Evolutionary conservation across 495 filamentous ascomycete genomes (phyloP).

Genomic region (Lepraria neglecta): DNA sequence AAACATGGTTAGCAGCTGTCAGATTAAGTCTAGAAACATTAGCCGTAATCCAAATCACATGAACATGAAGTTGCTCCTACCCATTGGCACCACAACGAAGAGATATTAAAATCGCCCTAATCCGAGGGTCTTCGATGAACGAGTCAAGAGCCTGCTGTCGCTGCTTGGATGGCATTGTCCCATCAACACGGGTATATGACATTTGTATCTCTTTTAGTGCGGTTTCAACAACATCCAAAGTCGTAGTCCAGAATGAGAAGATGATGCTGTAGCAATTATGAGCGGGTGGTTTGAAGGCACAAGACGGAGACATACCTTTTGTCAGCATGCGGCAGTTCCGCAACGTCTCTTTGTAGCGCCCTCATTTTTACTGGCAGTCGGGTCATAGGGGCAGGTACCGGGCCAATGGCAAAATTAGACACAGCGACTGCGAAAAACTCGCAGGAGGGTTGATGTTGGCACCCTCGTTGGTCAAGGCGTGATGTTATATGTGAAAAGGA

Average conservation of each 20-base stretch:
- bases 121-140: conserved; percentile 31
- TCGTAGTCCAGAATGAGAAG: conserved; percentile 43
- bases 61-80: background rate
- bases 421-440: conserved; percentile 50
- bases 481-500: background rate
- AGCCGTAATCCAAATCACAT: background rate
- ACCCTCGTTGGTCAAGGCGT: background rate
- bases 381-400: conserved; percentile 31
- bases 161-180: conserved; percentile 35
- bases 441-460: conserved; percentile 16
- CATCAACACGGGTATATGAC: conserved; percentile 37
- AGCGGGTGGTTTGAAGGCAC: conserved; percentile 25
- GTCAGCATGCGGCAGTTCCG: conserved; percentile 57
- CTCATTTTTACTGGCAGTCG: conserved; percentile 60
- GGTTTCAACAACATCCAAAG: conserved; percentile 37
- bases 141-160: conserved; percentile 32
- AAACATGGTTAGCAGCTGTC: conserved; percentile 32
- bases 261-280: conserved; percentile 33
- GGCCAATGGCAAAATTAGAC: conserved; percentile 41
- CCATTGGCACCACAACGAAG: conserved; percentile 35
- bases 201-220: conserved; percentile 34
- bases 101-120: conserved; percentile 36
- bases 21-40: conserved; percentile 26
- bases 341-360: conserved; percentile 78
- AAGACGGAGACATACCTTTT: conserved; percentile 49